Conservation (phyloP, 2,329 filamentous ascomycete species). For the Colletotrichum cordylinicola region DNA sequence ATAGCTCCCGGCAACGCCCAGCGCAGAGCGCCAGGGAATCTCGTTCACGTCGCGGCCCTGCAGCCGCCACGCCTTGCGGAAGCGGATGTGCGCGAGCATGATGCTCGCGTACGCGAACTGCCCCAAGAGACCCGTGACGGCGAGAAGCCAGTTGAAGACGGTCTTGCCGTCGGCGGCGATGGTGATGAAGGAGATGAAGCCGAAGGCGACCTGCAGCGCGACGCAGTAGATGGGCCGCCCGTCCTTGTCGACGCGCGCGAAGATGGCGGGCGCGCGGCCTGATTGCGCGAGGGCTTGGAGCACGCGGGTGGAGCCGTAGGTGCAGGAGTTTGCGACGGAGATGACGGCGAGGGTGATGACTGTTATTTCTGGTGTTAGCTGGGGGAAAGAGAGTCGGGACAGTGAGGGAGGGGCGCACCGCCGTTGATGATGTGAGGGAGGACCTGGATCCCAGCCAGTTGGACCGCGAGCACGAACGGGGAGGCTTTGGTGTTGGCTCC, state of each 20-base stretch:
- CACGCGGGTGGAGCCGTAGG: slow-evolving; percentile 77
- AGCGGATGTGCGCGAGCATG: slow-evolving; percentile 73
- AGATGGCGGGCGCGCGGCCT: slow-evolving; percentile 73
- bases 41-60: slow-evolving; percentile 74
- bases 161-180: slow-evolving; percentile 44
- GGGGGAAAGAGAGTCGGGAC: too few species aligned
- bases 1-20: slow-evolving; percentile 81
- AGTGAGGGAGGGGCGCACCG: slow-evolving; percentile 39
- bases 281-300: slow-evolving; percentile 76
- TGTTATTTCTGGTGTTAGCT: fast-evolving
- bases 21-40: slow-evolving; percentile 80
- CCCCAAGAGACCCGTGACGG: slow-evolving; percentile 70
- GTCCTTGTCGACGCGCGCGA: slow-evolving; percentile 72
- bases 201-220: slow-evolving; percentile 64
- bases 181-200: slow-evolving; percentile 72
- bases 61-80: slow-evolving; percentile 76
- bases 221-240: slow-evolving; percentile 75
- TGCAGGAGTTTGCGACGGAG: slow-evolving; percentile 78
- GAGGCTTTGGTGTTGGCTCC: slow-evolving; percentile 42
- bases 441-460: slow-evolving; percentile 65
- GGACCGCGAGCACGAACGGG: slow-evolving; percentile 78
- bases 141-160: slow-evolving; percentile 65
- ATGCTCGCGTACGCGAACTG: background rate
- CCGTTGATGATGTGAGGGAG: slow-evolving; percentile 75
- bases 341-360: slow-evolving; percentile 76